Conservation (phyloP, 2,329 filamentous ascomycete genomes). For the Fonsecaea nubica region DNA sequence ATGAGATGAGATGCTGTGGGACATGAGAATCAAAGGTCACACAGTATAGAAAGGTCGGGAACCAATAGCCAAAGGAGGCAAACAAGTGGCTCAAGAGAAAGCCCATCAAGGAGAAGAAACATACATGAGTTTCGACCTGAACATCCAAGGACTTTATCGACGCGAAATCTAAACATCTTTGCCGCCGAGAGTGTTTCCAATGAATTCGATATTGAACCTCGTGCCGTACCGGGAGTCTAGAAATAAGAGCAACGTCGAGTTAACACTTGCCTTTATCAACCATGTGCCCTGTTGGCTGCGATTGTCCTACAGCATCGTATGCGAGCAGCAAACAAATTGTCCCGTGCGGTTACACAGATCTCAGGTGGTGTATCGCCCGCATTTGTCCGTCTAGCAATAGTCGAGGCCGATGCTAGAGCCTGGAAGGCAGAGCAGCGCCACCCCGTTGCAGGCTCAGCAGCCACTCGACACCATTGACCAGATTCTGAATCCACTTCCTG, state of each 20-base stretch:
- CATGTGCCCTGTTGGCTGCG: not conserved
- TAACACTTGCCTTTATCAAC: not conserved
- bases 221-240: not conserved
- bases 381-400: not conserved
- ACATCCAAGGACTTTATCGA: not conserved
- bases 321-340: not conserved
- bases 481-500: slow-evolving; percentile 25
- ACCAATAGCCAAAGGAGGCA: not conserved
- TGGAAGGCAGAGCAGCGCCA: not conserved
- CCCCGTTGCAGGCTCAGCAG: slow-evolving; percentile 18
- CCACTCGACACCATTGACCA: slow-evolving; percentile 29
- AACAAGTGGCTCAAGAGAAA: not conserved
- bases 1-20: not conserved
- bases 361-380: not conserved
- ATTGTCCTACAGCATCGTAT: not conserved
- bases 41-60: not conserved
- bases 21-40: not conserved
- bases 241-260: not conserved
- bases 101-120: not conserved
- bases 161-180: not conserved
- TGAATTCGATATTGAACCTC: not conserved
- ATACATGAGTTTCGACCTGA: too few species aligned
- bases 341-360: not conserved
- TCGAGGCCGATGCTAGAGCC: not conserved
- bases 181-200: not conserved